phyloP scores from a whole-genome alignment of 2,329 filamentous ascomycete genomes.

The Sporothrix euskadiensis region DNA sequence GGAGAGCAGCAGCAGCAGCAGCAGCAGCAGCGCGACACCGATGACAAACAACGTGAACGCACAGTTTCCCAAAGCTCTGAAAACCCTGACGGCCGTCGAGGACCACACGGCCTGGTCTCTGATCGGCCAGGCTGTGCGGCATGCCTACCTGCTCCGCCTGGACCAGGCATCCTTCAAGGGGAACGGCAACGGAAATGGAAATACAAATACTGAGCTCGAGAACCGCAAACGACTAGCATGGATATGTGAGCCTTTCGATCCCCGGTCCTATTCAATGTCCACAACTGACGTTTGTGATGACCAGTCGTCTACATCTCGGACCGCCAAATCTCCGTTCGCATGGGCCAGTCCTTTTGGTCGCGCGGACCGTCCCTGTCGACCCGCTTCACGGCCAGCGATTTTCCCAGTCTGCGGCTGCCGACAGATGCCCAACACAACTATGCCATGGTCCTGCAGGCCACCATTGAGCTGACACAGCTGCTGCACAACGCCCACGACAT shows the following conservation, averaged over 20 bases:
- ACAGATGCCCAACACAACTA: conserved; percentile 5
- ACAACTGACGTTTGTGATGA: neutral
- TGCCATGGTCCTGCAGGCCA: conserved; percentile 8
- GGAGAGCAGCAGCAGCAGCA: neutral
- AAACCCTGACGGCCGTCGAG: conserved; percentile 1
- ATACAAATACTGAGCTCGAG: neutral
- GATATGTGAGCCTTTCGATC: neutral
- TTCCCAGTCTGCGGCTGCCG: conserved; percentile 7
- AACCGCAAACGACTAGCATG: conserved; percentile 13
- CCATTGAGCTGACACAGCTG: conserved; percentile 13
- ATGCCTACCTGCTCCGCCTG: conserved; percentile 14
- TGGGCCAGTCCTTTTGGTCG: conserved; percentile 20
- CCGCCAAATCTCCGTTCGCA: conserved; percentile 13
- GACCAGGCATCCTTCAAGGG: conserved; percentile 17
- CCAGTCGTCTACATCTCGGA: conserved; percentile 15
- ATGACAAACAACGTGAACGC: neutral
- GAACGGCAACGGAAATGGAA: too few relatives aligned
- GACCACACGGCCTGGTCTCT: conserved; percentile 16
- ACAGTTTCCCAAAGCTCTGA: neutral
- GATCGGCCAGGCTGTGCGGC: conserved; percentile 14
- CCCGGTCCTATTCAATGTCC: neutral
- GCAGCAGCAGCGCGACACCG: neutral
- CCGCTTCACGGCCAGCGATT: conserved; percentile 12
- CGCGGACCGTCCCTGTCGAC: conserved; percentile 18
- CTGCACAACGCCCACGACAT: conserved; percentile 21